A percentile compares a stretch with the other conserved stretches of the same genome.
Evolutionary conservation across 129 eudicot genomes (phyloP).

Genomic region (Heracleum sosnowskyi): DNA sequence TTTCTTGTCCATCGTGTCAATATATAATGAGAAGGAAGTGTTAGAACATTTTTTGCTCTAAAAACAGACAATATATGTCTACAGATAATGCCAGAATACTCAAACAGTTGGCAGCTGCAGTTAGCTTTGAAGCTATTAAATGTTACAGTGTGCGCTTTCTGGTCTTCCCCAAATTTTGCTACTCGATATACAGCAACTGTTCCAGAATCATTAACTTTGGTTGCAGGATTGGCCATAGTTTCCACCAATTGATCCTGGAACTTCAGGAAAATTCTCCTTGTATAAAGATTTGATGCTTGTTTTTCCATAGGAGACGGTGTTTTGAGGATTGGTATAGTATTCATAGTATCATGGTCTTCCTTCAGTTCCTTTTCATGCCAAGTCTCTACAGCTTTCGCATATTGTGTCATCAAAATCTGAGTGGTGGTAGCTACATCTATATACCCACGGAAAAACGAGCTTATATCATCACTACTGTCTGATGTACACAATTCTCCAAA

Average conservation of each 20-base stretch:
- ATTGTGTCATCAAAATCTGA: conserved; percentile 45
- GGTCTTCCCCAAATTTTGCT: conserved; percentile 68
- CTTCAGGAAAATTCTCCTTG: conserved; percentile 46
- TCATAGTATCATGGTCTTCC: conserved; percentile 55
- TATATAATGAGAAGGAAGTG: conserved; percentile 58
- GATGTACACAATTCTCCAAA: conserved; percentile 49
- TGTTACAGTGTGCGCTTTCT: conserved; percentile 45
- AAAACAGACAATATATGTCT: conserved; percentile 65
- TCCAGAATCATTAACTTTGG: conserved; percentile 47
- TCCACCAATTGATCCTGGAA: conserved; percentile 77
- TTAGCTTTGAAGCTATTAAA: conserved; percentile 40
- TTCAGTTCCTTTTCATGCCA: conserved; percentile 63
- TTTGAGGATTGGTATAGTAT: conserved; percentile 46
- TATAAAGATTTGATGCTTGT: conserved; percentile 66
- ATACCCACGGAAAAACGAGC: conserved; percentile 41
- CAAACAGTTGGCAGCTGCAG: conserved; percentile 69
- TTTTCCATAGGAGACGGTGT: conserved; percentile 92
- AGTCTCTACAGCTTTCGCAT: conserved; percentile 43
- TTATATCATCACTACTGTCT: conserved; percentile 19
- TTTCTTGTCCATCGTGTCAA: conserved; percentile 75
- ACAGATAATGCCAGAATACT: conserved; percentile 66
- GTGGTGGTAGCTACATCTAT: conserved; percentile 38
- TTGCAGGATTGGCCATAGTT: conserved; percentile 70
- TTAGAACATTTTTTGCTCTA: conserved; percentile 64
- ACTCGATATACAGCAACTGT: conserved; percentile 39